A percentile compares a stretch with the other conserved stretches of the same genome.
Evolutionary conservation across 1,139 yeast genomes (phyloP).

Genomic region (Meyerozyma athensensis): DNA sequence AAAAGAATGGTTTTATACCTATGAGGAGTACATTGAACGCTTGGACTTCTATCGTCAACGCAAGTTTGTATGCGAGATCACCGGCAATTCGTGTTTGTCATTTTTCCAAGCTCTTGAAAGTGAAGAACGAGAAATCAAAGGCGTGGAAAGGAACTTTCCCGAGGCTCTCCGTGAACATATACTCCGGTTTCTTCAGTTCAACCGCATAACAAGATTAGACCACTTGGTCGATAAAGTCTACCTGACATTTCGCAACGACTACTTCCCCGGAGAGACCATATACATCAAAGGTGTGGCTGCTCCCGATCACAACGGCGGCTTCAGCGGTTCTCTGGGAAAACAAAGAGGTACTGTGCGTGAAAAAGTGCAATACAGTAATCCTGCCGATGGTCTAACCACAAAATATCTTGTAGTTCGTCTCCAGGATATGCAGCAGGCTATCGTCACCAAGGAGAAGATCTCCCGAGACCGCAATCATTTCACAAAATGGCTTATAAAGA

Average conservation of each 20-base stretch:
- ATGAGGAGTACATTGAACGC: constrained; percentile 68
- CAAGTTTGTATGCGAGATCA: constrained; percentile 91
- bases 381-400: constrained; percentile 51
- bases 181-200: constrained; percentile 76
- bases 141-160: constrained; percentile 80
- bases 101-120: constrained; percentile 83
- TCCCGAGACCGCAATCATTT: constrained; percentile 81
- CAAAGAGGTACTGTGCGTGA: constrained; percentile 36
- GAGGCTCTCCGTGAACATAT: constrained; percentile 90
- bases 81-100: constrained; percentile 89
- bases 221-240: constrained; percentile 82
- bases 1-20: constrained; percentile 77
- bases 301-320: constrained; percentile 1
- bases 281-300: constrained; percentile 43
- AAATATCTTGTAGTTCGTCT: constrained; percentile 60
- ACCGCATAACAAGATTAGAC: constrained; percentile 79
- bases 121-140: constrained; percentile 63
- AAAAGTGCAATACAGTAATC: constrained; percentile 48
- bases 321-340: neutral
- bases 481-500: constrained; percentile 85
- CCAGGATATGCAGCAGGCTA: constrained; percentile 53
- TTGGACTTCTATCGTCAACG: constrained; percentile 68
- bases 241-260: constrained; percentile 70
- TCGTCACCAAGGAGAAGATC: constrained; percentile 69
- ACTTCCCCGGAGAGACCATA: constrained; percentile 87